These are phyloP conservation scores for Thalassiosira allenii DNA, from an alignment of 352 stramenopile genomes.

Conservation along the genomic window DNA sequence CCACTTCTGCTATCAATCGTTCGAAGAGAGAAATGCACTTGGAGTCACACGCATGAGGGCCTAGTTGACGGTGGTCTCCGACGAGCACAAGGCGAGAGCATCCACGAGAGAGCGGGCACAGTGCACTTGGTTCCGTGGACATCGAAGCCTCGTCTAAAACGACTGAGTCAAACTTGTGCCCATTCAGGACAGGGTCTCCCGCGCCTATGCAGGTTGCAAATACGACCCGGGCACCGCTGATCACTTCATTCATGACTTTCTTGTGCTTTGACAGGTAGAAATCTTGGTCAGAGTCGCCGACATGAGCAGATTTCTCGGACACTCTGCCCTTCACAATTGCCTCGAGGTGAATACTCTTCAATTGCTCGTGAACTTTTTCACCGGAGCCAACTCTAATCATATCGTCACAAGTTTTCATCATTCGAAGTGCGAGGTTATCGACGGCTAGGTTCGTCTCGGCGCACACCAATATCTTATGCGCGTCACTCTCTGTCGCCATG, in stretches of 20 bases:
- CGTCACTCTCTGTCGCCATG: constrained; percentile 2
- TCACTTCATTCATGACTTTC: constrained; percentile 38
- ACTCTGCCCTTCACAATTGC: constrained; percentile 26
- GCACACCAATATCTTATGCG: constrained; percentile 33
- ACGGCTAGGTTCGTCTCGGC: constrained; percentile 39
- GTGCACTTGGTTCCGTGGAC: constrained; percentile 70
- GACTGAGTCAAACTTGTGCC: constrained; percentile 58
- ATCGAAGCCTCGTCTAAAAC: constrained; percentile 77
- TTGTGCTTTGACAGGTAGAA: constrained; percentile 37
- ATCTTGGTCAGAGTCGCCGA: constrained; percentile 6
- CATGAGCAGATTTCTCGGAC: constrained; percentile 17
- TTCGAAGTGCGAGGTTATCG: constrained; percentile 36
- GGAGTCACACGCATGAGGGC: constrained; percentile 47
- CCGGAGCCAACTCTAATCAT: constrained; percentile 31
- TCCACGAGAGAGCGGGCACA: constrained; percentile 66
- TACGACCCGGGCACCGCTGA: constrained; percentile 48
- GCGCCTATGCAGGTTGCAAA: constrained; percentile 72
- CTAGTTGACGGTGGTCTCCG: constrained; percentile 78
- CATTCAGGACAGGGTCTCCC: constrained; percentile 40
- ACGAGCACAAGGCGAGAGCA: constrained; percentile 74
- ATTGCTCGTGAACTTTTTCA: constrained; percentile 18
- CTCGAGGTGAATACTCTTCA: constrained; percentile 35
- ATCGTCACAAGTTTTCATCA: constrained; percentile 4
- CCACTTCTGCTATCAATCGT: constrained; percentile 58
- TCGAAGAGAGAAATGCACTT: constrained; percentile 74